Evolutionary conservation across 495 filamentous ascomycete species (phyloP).

Genomic region (Hypoxylon crocopeplum): DNA sequence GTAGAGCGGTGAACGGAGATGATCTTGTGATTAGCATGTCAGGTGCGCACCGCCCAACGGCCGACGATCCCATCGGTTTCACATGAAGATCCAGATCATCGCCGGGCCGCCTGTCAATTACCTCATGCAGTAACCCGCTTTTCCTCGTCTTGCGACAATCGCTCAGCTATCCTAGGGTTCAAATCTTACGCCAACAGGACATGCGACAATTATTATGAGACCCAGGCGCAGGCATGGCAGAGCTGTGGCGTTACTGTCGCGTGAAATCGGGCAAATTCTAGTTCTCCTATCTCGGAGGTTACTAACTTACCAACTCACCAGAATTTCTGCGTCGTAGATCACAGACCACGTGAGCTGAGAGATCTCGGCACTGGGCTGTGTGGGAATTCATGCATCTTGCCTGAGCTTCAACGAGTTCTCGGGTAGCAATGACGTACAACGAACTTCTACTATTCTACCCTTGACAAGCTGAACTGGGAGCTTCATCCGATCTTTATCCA

Average conservation of each 20-base stretch:
- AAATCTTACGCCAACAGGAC: too few species aligned
- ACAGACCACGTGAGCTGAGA: conserved; percentile 17
- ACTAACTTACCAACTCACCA: not conserved
- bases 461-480: conserved; percentile 29
- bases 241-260: conserved; percentile 25
- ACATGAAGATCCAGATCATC: conserved; percentile 15
- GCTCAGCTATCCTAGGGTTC: not conserved
- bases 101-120: conserved; percentile 12
- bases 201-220: conserved; percentile 11
- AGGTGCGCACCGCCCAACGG: conserved; percentile 27
- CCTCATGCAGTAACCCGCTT: conserved; percentile 27
- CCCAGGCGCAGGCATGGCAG: not conserved
- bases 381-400: conserved; percentile 4
- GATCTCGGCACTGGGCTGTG: conserved; percentile 23
- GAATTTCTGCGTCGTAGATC: conserved; percentile 29
- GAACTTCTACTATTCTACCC: conserved; percentile 10
- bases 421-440: conserved; percentile 24
- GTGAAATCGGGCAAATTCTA: conserved; percentile 26
- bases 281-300: conserved; percentile 1
- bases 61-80: conserved; percentile 26
- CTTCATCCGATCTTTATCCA: conserved; percentile 22
- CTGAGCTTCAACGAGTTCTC: not conserved
- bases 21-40: conserved; percentile 33
- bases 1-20: conserved; percentile 26
- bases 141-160: not conserved